Evolutionary conservation across 495 filamentous ascomycete genomes (phyloP).

Genomic region (Hypoxylon fragiforme): DNA sequence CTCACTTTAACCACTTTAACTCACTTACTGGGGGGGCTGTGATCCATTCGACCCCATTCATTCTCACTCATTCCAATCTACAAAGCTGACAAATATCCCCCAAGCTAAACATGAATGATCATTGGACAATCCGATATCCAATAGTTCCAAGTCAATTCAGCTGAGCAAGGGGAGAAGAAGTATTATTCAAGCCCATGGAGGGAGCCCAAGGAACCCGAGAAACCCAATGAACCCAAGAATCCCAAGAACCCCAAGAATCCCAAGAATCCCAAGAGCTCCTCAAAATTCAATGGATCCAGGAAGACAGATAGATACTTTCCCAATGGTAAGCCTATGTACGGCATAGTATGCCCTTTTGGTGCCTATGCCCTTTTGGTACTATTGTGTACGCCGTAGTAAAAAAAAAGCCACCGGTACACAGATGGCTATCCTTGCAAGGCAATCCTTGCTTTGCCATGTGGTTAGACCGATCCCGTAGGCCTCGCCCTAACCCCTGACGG

Average conservation of each 20-base stretch:
- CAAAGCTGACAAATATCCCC: conserved; percentile 26
- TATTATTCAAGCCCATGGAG: not conserved
- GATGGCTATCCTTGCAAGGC: not conserved
- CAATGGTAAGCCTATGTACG: no score
- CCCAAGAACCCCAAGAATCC: no score
- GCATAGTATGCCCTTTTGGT: no score
- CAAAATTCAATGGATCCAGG: no score
- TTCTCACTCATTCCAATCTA: no score
- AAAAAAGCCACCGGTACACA: not conserved
- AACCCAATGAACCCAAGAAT: no score
- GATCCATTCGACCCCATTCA: conserved; percentile 8
- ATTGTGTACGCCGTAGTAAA: not conserved
- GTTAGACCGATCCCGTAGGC: conserved; percentile 2
- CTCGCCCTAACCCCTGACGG: conserved; percentile 4
- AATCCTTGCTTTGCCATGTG: conserved; percentile 32
- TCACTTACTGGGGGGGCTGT: no score
- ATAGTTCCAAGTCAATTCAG: conserved; percentile 29
- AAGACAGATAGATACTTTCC: no score
- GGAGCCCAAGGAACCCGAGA: not conserved
- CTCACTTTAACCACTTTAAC: no score
- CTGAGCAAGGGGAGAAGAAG: conserved; percentile 20
- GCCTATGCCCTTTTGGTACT: no score
- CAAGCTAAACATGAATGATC: conserved; percentile 6
- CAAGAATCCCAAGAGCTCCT: no score
- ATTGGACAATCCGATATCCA: conserved; percentile 27